Base-by-base conservation (phyloP, 176 grass and related monocot species). In the Otatea glauca region DNA sequence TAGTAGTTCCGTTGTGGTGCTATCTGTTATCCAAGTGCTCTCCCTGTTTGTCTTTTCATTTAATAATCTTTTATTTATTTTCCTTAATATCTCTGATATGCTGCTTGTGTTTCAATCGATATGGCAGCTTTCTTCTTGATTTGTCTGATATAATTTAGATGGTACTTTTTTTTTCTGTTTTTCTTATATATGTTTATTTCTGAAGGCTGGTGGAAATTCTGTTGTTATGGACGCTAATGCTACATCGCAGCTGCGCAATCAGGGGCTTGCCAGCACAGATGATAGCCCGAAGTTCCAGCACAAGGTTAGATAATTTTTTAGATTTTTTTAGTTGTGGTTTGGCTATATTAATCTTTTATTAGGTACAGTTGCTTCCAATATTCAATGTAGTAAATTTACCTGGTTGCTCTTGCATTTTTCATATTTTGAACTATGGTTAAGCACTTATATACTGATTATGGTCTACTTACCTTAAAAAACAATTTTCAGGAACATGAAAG, bases 181-280 rank as follows among this genome's bases (percentile, higher is more conserved):
- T 27, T 42, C 6, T 48, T 50, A 21, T 51, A 34, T 35, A 42
- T 39, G 5, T 53, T 78, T 76, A 7, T 60, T 75, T 70, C 85
- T 72, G 35, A 50, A 98, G 93, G 81, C 65, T 39, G 83, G 87
- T 62, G 96, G 86, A 1, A 83, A 93, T 34, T 89, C 89, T 45
- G 92, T 98, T 83, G 79, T 81, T 65, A 87, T 98, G 88, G 96
- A 98, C 83, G 93, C 93, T 48, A 92, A 95, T 86, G 93, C 93
- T 73, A 98, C 87, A 74, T 86, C 96, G 20, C 81, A 92, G 60
- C 63, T 95, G 83, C 83, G 68, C 62, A 92, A 87, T 60, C 81
- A 84, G 51, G 91, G 89, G 61, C 80, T 95, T 72, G 66, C n/a
- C 20, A 87, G 89, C 78, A 95, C 96, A 77, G 86, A 98, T 74